These are phyloP conservation scores for Gastroboletus turbinatus DNA, from an alignment of 1,284 basidiomycete species.

Conservation along the genomic window DNA sequence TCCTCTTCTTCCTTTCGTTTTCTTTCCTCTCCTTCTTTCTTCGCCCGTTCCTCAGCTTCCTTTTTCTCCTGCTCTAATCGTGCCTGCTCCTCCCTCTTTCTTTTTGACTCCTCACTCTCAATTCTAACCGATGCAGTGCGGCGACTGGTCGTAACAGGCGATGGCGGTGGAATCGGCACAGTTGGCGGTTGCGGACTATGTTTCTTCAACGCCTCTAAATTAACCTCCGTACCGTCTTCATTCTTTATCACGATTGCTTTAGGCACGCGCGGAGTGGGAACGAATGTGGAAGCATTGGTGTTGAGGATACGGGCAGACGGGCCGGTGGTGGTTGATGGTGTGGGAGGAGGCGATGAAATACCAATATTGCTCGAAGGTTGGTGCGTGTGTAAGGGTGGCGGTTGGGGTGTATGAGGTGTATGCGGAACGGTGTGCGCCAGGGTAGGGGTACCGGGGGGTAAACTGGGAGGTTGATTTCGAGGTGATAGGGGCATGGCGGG, in stretches of 20 bases:
- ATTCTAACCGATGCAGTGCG: slow-evolving; percentile 45
- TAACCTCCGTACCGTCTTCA: slow-evolving; percentile 58
- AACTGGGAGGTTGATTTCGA: slow-evolving; percentile 51
- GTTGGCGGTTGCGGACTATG: slow-evolving; percentile 42
- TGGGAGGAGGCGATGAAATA: slow-evolving; percentile 67
- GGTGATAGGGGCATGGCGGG: slow-evolving; percentile 60
- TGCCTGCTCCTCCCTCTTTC: slow-evolving; percentile 53
- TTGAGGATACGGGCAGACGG: slow-evolving; percentile 50
- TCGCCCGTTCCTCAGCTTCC: slow-evolving; percentile 36
- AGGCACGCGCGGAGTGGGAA: slow-evolving; percentile 42
- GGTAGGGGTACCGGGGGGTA: slow-evolving; percentile 67
- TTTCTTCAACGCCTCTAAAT: slow-evolving; percentile 53
- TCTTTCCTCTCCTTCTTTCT: slow-evolving; percentile 36
- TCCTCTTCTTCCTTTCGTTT: slow-evolving; percentile 41
- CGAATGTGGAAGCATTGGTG: slow-evolving; percentile 61
- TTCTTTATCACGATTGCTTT: slow-evolving; percentile 42
- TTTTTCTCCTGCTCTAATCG: slow-evolving; percentile 42
- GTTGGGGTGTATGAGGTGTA: slow-evolving; percentile 48
- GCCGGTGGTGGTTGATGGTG: slow-evolving; percentile 52
- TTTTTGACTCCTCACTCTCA: slow-evolving; percentile 57
- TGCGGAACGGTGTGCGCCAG: slow-evolving; percentile 54
- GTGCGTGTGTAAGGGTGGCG: slow-evolving; percentile 50
- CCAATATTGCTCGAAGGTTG: slow-evolving; percentile 47
- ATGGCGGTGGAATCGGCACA: slow-evolving; percentile 44
- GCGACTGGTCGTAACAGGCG: slow-evolving; percentile 36